Conservation (phyloP, 257 asterid genomes). For the Nicotiana paniculata region DNA sequence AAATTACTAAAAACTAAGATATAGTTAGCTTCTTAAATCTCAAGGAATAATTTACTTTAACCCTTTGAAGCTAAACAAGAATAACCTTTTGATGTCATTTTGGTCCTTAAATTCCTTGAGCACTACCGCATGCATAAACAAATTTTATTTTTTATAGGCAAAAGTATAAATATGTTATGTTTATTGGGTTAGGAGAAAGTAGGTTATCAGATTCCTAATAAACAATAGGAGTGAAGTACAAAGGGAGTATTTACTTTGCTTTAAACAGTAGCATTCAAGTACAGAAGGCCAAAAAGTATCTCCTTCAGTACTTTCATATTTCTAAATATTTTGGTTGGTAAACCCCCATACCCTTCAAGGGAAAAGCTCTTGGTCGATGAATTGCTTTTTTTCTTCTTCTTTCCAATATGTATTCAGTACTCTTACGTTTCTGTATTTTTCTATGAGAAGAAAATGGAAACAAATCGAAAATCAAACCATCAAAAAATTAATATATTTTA, state of each 20-base stretch:
- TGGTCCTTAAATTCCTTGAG: not conserved
- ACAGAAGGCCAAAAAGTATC: not conserved
- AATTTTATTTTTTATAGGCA: not conserved
- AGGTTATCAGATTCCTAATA: not conserved
- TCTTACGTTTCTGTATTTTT: too few species aligned
- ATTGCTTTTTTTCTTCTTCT: too few species aligned
- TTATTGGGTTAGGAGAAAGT: conserved; percentile 1
- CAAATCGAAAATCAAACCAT: too few species aligned
- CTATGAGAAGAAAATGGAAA: too few species aligned
- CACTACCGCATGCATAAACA: not conserved
- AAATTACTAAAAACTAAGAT: too few species aligned
- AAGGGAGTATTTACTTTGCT: not conserved
- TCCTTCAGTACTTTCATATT: not conserved
- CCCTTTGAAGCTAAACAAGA: not conserved
- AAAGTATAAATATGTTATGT: not conserved
- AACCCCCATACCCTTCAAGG: not conserved
- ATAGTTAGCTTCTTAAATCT: not conserved
- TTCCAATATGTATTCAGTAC: too few species aligned
- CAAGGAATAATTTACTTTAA: not conserved
- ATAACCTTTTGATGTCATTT: not conserved
- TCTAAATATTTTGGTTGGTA: not conserved
- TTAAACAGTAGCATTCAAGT: not conserved
- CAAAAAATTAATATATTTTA: too few species aligned
- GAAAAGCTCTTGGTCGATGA: too few species aligned
- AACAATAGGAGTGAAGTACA: not conserved